Conservation (phyloP, 2,329 filamentous ascomycete genomes). For the Septoria petroselini region DNA sequence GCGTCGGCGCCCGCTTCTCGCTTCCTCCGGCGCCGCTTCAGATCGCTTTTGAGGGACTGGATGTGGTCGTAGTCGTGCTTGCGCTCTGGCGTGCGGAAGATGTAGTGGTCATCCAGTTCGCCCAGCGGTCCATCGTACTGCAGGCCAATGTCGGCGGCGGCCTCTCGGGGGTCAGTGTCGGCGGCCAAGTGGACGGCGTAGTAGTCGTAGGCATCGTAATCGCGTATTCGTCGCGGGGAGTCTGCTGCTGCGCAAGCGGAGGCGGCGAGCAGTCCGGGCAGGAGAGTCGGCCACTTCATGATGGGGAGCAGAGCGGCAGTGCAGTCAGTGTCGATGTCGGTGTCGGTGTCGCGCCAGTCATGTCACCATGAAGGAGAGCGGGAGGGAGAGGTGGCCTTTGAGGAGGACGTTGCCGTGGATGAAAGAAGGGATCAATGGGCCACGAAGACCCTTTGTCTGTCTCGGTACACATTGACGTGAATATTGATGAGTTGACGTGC, state of each 20-base stretch:
- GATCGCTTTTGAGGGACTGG: constrained; percentile 50
- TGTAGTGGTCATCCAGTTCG: constrained; percentile 74
- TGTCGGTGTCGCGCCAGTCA: constrained; percentile 3
- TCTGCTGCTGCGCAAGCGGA: constrained; percentile 8
- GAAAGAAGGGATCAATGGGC: no score
- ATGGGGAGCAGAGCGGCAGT: background rate
- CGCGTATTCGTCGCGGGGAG: constrained; percentile 23
- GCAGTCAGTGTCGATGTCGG: background rate
- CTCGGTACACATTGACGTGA: no score
- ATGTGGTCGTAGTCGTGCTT: constrained; percentile 53
- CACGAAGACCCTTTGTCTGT: no score
- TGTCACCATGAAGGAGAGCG: background rate
- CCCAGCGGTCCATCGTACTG: constrained; percentile 78
- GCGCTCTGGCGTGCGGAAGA: constrained; percentile 69
- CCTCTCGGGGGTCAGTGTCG: constrained; percentile 60
- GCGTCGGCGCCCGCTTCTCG: constrained; percentile 50
- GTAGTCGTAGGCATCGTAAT: constrained; percentile 78
- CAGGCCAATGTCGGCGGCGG: constrained; percentile 71
- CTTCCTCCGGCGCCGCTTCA: constrained; percentile 61
- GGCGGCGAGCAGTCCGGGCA: constrained; percentile 14
- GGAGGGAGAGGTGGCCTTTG: no score
- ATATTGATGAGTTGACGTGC: no score
- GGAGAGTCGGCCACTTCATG: constrained; percentile 13
- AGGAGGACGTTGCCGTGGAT: background rate
- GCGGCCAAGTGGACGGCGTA: constrained; percentile 83